Evolutionary conservation across 306 rosid genomes (phyloP).

Genomic region (Ochetophila trinervis): DNA sequence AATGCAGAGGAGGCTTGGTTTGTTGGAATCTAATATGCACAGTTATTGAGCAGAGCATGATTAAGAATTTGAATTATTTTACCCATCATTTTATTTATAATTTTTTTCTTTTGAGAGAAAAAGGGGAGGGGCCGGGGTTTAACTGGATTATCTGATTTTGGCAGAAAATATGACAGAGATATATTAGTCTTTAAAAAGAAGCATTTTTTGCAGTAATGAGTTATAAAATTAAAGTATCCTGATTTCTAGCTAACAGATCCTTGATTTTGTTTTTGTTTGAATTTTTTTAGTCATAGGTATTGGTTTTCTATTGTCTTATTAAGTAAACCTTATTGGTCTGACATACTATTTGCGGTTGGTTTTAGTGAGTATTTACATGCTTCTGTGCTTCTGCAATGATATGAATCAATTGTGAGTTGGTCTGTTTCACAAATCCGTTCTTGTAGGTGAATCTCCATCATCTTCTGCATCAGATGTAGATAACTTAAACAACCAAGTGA

Average conservation of each 20-base stretch:
- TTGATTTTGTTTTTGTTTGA: too few relatives aligned
- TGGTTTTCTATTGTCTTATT: too few relatives aligned
- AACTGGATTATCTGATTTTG: not conserved
- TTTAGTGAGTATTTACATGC: not conserved
- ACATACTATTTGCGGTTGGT: not conserved
- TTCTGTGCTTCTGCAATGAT: slow-evolving; percentile 5
- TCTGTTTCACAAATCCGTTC: slow-evolving; percentile 15
- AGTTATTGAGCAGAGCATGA: too few relatives aligned
- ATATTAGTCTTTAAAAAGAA: not conserved
- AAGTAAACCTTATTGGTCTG: too few relatives aligned
- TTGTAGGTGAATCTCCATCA: slow-evolving; percentile 71
- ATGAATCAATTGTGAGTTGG: slow-evolving; percentile 2
- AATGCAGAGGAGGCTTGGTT: too few relatives aligned
- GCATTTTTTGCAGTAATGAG: not conserved
- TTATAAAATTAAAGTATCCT: too few relatives aligned
- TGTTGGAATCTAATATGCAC: too few relatives aligned
- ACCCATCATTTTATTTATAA: not conserved
- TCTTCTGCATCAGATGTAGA: slow-evolving; percentile 80
- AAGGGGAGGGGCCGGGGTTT: not conserved
- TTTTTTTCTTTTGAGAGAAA: not conserved
- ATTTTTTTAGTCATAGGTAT: too few relatives aligned
- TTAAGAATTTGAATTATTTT: not conserved
- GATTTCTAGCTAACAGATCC: too few relatives aligned
- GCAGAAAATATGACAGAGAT: not conserved
- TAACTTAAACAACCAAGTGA: slow-evolving; percentile 55